These are phyloP conservation scores for Mangifera indica DNA, from an alignment of 345 rosid genomes.

Conservation along the genomic window DNA sequence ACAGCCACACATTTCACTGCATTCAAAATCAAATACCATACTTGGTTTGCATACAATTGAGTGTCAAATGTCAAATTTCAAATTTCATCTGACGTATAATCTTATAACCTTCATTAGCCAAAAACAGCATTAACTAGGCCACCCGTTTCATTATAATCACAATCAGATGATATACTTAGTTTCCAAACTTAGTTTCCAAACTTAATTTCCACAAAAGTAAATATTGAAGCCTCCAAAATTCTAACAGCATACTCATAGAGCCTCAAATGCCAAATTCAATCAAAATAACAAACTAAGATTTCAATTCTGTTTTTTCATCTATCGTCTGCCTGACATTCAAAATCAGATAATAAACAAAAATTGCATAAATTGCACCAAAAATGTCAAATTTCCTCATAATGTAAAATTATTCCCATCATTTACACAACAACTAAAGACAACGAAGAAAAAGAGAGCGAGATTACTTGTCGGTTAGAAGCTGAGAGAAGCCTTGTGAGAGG, in stretches of 20 bases:
- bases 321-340: neutral
- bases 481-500: constrained; percentile 76
- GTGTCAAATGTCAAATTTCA: too few species aligned
- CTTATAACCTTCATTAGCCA: too few species aligned
- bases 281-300: neutral
- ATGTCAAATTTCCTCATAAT: too few species aligned
- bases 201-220: neutral
- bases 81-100: too few species aligned
- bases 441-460: neutral
- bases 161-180: neutral
- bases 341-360: neutral
- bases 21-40: neutral
- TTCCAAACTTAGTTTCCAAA: neutral
- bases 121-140: neutral
- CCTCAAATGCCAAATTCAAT: neutral
- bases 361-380: too few species aligned
- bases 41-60: neutral
- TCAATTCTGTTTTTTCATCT: neutral
- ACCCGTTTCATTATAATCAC: neutral
- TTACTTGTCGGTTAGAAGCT: constrained; percentile 80
- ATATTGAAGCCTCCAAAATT: neutral
- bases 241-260: neutral
- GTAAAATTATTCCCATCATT: too few species aligned
- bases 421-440: neutral
- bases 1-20: neutral